A percentile compares a stretch with the other conserved stretches of the same genome.
Evolutionary conservation across 2,329 filamentous ascomycete species (phyloP).

Genomic region (Aspergillus vadensis): DNA sequence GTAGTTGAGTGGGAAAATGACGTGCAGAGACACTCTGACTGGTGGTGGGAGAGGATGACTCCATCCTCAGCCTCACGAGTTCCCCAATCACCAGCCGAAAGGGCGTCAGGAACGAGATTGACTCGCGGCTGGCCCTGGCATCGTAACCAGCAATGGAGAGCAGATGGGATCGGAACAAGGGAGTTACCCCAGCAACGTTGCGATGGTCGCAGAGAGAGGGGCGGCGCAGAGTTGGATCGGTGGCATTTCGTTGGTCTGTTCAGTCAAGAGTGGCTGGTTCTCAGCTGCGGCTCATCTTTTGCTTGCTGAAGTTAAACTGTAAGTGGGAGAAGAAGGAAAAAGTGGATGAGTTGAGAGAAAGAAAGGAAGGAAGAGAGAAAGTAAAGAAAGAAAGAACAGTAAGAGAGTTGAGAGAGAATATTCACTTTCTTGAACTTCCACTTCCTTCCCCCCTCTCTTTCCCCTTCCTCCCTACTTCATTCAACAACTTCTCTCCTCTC

Average conservation of each 20-base stretch:
- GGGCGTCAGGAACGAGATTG: slow-evolving; percentile 10
- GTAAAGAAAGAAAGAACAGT: too few relatives aligned
- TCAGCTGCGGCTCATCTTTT: slow-evolving; percentile 3
- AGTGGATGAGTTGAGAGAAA: too few relatives aligned
- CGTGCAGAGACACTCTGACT: slow-evolving; percentile 12
- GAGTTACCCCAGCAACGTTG: slow-evolving; percentile 26
- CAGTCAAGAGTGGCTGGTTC: background rate
- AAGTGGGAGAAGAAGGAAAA: too few relatives aligned
- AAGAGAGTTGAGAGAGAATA: too few relatives aligned
- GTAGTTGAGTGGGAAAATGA: slow-evolving; percentile 11
- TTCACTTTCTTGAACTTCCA: too few relatives aligned
- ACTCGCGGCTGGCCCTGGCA: slow-evolving; percentile 10
- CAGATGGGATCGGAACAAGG: slow-evolving; percentile 19
- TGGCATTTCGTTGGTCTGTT: slow-evolving; percentile 6
- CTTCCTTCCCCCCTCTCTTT: too few relatives aligned
- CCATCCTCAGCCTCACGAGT: slow-evolving; percentile 10
- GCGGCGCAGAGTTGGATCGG: background rate
- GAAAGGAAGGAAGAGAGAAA: too few relatives aligned
- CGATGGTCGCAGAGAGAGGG: slow-evolving; percentile 2
- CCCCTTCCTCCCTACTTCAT: background rate
- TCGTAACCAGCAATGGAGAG: slow-evolving; percentile 1
- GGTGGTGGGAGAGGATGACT: background rate
- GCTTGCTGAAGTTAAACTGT: too few relatives aligned
- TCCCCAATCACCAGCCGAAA: slow-evolving; percentile 12
- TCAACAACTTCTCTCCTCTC: background rate